Conservation (phyloP, 2,329 filamentous ascomycete genomes). For the Aspergillus cejpii region DNA sequence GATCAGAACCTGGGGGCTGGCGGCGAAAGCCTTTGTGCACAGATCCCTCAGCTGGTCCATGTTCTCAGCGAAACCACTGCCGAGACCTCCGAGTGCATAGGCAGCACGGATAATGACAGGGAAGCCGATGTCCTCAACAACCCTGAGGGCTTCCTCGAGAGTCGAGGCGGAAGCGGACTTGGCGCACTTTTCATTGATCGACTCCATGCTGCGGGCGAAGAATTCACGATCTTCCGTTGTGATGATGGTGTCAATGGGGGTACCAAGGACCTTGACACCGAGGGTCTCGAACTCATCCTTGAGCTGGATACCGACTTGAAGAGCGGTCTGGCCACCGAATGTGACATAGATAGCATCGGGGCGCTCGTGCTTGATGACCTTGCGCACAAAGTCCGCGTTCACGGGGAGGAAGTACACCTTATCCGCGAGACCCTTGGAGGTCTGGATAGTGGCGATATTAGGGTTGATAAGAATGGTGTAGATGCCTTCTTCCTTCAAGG, state of each 20-base stretch:
- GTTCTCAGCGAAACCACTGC: constrained; percentile 91
- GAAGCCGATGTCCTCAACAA: constrained; percentile 85
- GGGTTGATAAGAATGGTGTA: constrained; percentile 98
- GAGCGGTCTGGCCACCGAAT: constrained; percentile 93
- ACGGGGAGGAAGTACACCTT: constrained; percentile 99
- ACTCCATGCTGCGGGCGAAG: constrained; percentile 97
- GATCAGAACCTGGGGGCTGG: constrained; percentile 90
- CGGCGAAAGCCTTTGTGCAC: constrained; percentile 90
- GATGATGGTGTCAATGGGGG: constrained; percentile 95
- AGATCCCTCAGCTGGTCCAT: constrained; percentile 74
- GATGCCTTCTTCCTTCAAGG: constrained; percentile 93
- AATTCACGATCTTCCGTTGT: constrained; percentile 97
- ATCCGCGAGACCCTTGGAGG: constrained; percentile 92
- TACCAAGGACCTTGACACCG: constrained; percentile 90
- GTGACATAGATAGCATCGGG: constrained; percentile 97
- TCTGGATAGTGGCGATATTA: constrained; percentile 98
- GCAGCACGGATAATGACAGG: constrained; percentile 96
- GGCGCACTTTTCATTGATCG: constrained; percentile 94
- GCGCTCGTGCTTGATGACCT: constrained; percentile 89
- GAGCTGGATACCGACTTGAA: constrained; percentile 94
- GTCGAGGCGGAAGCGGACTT: constrained; percentile 91
- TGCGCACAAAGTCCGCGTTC: constrained; percentile 92
- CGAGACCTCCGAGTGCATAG: constrained; percentile 89
- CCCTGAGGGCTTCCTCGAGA: constrained; percentile 79
- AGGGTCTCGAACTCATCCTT: constrained; percentile 93